Evolutionary conservation across 169 alveolate species (phyloP).

Genomic region (Hepatocystis sp.): DNA sequence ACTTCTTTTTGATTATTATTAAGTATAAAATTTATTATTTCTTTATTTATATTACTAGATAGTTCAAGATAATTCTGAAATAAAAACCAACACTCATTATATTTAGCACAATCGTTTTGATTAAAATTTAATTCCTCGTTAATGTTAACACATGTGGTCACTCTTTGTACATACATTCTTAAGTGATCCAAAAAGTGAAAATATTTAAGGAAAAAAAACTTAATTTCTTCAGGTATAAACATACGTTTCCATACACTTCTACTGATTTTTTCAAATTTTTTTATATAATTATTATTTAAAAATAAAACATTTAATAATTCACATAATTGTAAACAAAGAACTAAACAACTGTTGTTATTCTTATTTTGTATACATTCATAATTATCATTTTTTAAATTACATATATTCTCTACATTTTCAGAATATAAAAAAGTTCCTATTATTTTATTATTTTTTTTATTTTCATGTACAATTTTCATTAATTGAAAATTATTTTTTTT

Average conservation of each 20-base stretch:
- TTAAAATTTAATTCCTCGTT: too few relatives aligned
- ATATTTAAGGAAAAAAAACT: conserved; percentile 13
- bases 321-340: conserved; percentile 30
- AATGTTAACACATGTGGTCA: conserved; percentile 4
- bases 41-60: conserved; percentile 29
- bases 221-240: conserved; percentile 52
- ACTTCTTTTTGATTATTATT: conserved; percentile 31
- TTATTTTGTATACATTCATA: neutral
- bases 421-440: conserved; percentile 30
- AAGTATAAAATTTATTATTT: conserved; percentile 28
- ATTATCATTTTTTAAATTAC: neutral
- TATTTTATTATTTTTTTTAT: conserved; percentile 15
- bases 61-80: conserved; percentile 51
- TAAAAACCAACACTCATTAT: conserved; percentile 46
- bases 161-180: conserved; percentile 32
- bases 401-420: conserved; percentile 19
- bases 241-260: conserved; percentile 46
- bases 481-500: conserved; percentile 21
- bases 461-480: conserved; percentile 43
- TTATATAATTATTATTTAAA: conserved; percentile 43
- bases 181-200: conserved; percentile 24
- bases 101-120: too few relatives aligned
- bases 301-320: conserved; percentile 45
- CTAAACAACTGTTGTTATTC: conserved; percentile 8
- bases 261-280: conserved; percentile 36